These are phyloP conservation scores for Russula sp. DNA, from an alignment of 768 basidiomycete genomes.

Conservation along the genomic window DNA sequence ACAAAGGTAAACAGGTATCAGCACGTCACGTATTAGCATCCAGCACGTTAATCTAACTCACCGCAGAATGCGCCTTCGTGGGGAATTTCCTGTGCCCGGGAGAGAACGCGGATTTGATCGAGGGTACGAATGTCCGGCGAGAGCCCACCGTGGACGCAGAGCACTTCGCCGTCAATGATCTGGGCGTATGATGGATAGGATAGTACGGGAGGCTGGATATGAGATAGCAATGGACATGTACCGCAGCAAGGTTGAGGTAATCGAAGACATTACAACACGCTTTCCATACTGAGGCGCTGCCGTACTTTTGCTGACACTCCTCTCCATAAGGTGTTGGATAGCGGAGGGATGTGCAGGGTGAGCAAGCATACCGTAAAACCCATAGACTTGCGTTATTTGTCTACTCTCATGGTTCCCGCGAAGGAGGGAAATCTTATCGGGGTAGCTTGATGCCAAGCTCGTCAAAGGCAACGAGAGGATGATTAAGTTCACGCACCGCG, in stretches of 20 bases:
- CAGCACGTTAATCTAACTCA: constrained; percentile 30
- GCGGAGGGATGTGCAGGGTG: background rate
- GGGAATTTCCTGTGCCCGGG: constrained; percentile 95
- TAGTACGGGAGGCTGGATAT: background rate
- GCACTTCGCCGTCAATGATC: constrained; percentile 90
- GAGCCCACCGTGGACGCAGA: constrained; percentile 95
- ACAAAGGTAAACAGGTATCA: background rate
- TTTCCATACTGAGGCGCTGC: constrained; percentile 93
- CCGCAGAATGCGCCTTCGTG: constrained; percentile 99
- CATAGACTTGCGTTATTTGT: constrained; percentile 97
- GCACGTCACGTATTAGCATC: background rate
- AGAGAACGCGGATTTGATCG: constrained; percentile 89
- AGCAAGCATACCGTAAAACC: constrained; percentile 78
- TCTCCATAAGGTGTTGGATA: constrained; percentile 41
- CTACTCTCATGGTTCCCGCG: constrained; percentile 96
- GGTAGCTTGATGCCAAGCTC: constrained; percentile 52
- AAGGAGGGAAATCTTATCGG: constrained; percentile 85
- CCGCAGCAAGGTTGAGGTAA: constrained; percentile 90
- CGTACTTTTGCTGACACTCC: constrained; percentile 98
- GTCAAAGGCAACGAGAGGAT: background rate
- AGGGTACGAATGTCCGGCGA: constrained; percentile 94
- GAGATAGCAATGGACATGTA: constrained; percentile 34
- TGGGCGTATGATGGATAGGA: constrained; percentile 29
- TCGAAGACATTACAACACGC: constrained; percentile 97
- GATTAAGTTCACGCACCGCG: constrained; percentile 45